Conservation (phyloP, 78 protist species). For the Dictyostelium firmibasis region DNA sequence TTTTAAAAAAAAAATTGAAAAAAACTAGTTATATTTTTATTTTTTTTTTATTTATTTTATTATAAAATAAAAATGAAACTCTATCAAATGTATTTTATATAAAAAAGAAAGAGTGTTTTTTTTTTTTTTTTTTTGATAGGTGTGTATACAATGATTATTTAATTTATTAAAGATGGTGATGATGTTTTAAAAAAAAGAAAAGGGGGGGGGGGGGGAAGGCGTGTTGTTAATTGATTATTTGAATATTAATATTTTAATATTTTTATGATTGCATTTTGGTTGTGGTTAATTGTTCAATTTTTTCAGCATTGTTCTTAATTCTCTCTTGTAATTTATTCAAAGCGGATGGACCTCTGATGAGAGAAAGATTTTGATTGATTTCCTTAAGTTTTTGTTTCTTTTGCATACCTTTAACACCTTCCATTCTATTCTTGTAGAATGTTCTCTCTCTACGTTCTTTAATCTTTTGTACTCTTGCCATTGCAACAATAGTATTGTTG, state of each 20-base stretch:
- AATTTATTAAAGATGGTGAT: not conserved
- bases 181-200: not conserved
- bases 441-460: constrained; percentile 11
- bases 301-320: constrained; percentile 10
- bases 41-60: not conserved
- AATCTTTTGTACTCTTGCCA: constrained; percentile 60
- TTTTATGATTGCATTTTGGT: constrained; percentile 10
- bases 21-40: no score
- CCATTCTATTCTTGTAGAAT: constrained; percentile 44
- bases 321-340: constrained; percentile 17
- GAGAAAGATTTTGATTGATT: not conserved
- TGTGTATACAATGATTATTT: not conserved
- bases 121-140: not conserved
- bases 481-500: constrained; percentile 38
- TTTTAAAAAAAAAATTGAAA: no score
- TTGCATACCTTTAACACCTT: constrained; percentile 17
- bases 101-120: not conserved
- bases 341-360: constrained; percentile 62
- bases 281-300: constrained; percentile 1
- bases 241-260: not conserved
- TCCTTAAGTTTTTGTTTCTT: constrained; percentile 13
- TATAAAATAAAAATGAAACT: not conserved
- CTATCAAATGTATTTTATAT: constrained; percentile 1
- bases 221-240: not conserved
- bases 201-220: not conserved